Percentiles rank a stretch among this genome's conserved stretches.
Evolutionary conservation across 2,329 filamentous ascomycete species (phyloP).

Genomic region (Alternaria panax): DNA sequence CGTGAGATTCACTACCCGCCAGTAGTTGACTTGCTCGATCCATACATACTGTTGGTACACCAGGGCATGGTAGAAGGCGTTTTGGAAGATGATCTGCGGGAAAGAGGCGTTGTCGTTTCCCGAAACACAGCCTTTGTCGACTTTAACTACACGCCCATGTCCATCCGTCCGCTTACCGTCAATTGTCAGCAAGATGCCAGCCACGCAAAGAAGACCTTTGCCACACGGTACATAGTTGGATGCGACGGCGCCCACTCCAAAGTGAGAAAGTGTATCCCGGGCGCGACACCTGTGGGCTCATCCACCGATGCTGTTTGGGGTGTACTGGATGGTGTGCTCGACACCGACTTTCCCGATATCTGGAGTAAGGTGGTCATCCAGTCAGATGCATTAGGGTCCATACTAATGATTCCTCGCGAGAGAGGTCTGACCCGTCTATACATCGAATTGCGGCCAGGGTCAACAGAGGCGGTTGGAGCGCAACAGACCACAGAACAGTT

Average conservation of each 20-base stretch:
- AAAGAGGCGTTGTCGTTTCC: constrained; percentile 68
- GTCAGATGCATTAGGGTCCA: constrained; percentile 70
- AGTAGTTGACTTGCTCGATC: constrained; percentile 60
- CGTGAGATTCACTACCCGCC: constrained; percentile 72
- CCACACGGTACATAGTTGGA: constrained; percentile 71
- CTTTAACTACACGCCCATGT: constrained; percentile 53
- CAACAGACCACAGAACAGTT: constrained; percentile 65
- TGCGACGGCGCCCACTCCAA: constrained; percentile 77
- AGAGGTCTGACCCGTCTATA: constrained; percentile 73
- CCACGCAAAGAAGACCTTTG: constrained; percentile 54
- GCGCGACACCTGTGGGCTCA: constrained; percentile 56
- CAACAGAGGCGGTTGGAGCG: constrained; percentile 40
- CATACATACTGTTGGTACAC: constrained; percentile 66
- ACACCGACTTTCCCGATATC: constrained; percentile 76
- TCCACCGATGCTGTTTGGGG: constrained; percentile 70
- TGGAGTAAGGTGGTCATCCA: constrained; percentile 77
- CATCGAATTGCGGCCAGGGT: constrained; percentile 54
- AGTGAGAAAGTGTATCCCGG: constrained; percentile 68
- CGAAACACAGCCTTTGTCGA: constrained; percentile 69
- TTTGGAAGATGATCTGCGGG: constrained; percentile 72
- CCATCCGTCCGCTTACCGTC: constrained; percentile 52
- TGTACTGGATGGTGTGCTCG: constrained; percentile 73
- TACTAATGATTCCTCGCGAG: constrained; percentile 77
- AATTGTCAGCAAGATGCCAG: constrained; percentile 50
- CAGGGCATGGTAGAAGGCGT: constrained; percentile 78